Evolutionary conservation across 441 rosid species (phyloP).

Genomic region (Arabidopsis lyrata): DNA sequence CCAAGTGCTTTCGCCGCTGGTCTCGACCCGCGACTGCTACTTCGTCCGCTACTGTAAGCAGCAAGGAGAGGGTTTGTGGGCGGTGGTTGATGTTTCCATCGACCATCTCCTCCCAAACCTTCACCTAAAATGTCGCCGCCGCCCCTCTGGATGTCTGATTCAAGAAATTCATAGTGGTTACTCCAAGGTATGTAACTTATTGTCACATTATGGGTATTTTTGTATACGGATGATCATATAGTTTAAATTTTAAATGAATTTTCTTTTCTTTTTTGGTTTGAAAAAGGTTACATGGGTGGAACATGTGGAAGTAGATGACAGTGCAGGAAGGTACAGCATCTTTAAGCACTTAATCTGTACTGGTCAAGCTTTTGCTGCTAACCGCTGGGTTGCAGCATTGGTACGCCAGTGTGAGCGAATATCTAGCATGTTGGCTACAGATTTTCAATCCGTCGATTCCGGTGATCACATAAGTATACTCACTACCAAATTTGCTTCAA

Average conservation of each 20-base stretch:
- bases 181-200: constrained; percentile 60
- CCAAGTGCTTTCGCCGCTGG: constrained; percentile 80
- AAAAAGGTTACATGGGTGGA: constrained; percentile 92
- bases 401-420: constrained; percentile 83
- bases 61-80: constrained; percentile 83
- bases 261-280: neutral
- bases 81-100: constrained; percentile 91
- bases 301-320: constrained; percentile 83
- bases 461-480: constrained; percentile 52
- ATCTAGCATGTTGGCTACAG: constrained; percentile 69
- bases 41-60: constrained; percentile 79
- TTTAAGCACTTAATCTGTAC: constrained; percentile 66
- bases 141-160: constrained; percentile 91
- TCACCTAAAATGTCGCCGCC: constrained; percentile 55
- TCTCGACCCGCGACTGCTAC: constrained; percentile 74
- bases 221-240: neutral
- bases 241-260: neutral
- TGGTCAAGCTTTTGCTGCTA: constrained; percentile 87
- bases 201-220: constrained; percentile 10
- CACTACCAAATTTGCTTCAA: neutral
- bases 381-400: constrained; percentile 82
- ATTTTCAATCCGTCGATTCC: constrained; percentile 57
- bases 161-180: constrained; percentile 81
- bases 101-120: constrained; percentile 69
- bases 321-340: constrained; percentile 56